phyloP scores from a whole-genome alignment of 345 rosid species.

The Brassica juncea region DNA sequence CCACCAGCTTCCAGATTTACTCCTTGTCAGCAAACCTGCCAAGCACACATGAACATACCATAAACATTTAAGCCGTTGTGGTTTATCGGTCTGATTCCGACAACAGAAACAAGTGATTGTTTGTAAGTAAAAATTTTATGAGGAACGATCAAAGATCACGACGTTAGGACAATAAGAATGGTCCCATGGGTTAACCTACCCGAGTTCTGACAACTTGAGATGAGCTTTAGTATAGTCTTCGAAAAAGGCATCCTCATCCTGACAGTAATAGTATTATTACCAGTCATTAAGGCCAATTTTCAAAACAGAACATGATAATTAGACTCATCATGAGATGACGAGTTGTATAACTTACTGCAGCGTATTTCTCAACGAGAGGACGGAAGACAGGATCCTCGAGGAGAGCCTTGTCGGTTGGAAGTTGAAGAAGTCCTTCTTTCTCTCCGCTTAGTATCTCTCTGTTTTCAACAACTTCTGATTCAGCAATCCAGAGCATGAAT shows the following conservation, averaged over 20 bases:
- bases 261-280: neutral
- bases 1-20: conserved; percentile 6
- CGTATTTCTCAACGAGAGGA: conserved; percentile 73
- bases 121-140: neutral
- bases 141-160: neutral
- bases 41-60: neutral
- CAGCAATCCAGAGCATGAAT: conserved; percentile 7
- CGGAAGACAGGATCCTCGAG: conserved; percentile 70
- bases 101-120: neutral
- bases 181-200: conserved; percentile 42
- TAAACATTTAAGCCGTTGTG: neutral
- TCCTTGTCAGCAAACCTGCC: conserved; percentile 34
- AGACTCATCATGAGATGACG: neutral
- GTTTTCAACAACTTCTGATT: neutral
- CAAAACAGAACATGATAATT: neutral
- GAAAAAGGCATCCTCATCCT: conserved; percentile 87
- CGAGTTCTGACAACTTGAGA: conserved; percentile 81
- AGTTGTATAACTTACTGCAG: conserved; percentile 52
- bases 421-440: conserved; percentile 75
- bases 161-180: neutral
- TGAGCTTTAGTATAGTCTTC: conserved; percentile 73
- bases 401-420: conserved; percentile 82
- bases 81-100: neutral
- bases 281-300: too few relatives aligned
- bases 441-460: conserved; percentile 81